Percentiles rank a stretch among this genome's conserved stretches.
Evolutionary conservation across 805 yeast genomes (phyloP).

Genomic region (Saccharomycopsis fermentans): DNA sequence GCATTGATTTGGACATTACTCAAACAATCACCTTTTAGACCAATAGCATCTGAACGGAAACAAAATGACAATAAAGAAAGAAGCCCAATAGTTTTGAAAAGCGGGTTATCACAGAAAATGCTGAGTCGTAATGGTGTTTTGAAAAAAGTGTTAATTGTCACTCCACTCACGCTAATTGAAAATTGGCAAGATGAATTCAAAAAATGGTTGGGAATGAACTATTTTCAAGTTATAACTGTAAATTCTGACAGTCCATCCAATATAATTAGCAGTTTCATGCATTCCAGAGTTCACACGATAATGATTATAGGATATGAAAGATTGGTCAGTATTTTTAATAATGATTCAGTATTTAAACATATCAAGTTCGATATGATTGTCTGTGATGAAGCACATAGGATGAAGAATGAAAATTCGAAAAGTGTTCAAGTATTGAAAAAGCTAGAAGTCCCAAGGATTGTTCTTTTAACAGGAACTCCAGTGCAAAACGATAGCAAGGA

Average conservation of each 20-base stretch:
- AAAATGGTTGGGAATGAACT: constrained; percentile 71
- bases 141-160: constrained; percentile 63
- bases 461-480: constrained; percentile 81
- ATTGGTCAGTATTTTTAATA: constrained; percentile 33
- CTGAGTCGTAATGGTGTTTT: constrained; percentile 17
- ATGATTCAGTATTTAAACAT: constrained; percentile 1
- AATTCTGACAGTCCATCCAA: constrained; percentile 40
- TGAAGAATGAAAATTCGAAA: constrained; percentile 68
- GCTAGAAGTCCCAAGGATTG: constrained; percentile 43
- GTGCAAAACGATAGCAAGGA: constrained; percentile 87
- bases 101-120: neutral
- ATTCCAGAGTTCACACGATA: constrained; percentile 68
- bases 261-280: constrained; percentile 45
- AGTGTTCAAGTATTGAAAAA: constrained; percentile 51
- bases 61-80: neutral
- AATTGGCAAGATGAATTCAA: constrained; percentile 86
- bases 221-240: constrained; percentile 57
- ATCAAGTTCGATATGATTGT: constrained; percentile 57
- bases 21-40: constrained; percentile 46
- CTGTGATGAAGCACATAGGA: constrained; percentile 93
- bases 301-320: constrained; percentile 85
- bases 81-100: constrained; percentile 21
- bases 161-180: constrained; percentile 81
- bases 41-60: neutral
- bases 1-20: constrained; percentile 74